Evolutionary conservation across 495 filamentous ascomycete species (phyloP), one percentile per base, ranked within the genome.

Genomic region (Aspergillus heteromorphus): DNA sequence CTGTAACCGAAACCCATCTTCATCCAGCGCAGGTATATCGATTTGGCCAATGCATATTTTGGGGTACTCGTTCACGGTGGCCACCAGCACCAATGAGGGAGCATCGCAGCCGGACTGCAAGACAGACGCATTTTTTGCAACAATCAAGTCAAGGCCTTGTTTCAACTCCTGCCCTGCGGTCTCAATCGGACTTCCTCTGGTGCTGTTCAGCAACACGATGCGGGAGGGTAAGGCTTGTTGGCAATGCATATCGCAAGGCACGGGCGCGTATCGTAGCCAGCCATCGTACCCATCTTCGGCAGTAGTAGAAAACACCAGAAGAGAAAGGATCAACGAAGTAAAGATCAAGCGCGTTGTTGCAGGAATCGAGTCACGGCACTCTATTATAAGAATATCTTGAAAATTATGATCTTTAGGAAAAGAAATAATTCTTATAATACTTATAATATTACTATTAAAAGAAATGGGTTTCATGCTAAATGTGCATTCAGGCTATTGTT

Each of bases 1-100:
- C 54, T 63, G 74, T 18, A 89, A 73, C 73, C 76, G 83, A 65
- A 84, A 88, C 9, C 85, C 86, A 62, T 88, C 86, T 56, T 79
- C 75, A 20, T 73, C 73, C 5, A 88, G 71, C 11, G 74, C 61
- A 2, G 79, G 72, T 34, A 71, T 40, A 11, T 67, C 53, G 16
- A 61, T 59, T 6, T 51, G 40, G 11, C 62, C 45, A 31, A 72
- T 70, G 50, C 72, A 76, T 0, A 62, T 55, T 40, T 68, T 57
- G 18, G 63, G 65, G 65, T 80, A 87, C 47, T 77, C 70, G 4
- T 74, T 65, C 8, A 81, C 51, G 0, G 85, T 89, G 14, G 83
- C 83, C 13, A 88, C 73, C 19, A 84, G 60, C 38, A 87, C 69
- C 1, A 73, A 65, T 27, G 74, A 65, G 9, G 56, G 30, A 29